phyloP scores from a whole-genome alignment of 371 early-diverging fungal genomes.

The Sporodiniella umbellata region DNA sequence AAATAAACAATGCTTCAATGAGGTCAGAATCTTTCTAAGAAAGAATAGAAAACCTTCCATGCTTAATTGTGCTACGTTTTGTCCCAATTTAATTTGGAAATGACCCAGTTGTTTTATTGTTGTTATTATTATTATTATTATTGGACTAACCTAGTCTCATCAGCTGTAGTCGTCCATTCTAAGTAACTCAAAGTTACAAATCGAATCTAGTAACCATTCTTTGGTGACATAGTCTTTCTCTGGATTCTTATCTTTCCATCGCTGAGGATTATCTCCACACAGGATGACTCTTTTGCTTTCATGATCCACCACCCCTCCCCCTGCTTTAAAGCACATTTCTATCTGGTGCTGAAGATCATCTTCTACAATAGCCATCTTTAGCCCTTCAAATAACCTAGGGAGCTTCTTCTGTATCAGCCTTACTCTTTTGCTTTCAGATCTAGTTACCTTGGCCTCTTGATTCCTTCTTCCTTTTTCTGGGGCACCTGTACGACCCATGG shows the following conservation, averaged over 20 bases:
- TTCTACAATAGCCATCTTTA: conserved; percentile 1
- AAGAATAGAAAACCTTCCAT: too few species aligned
- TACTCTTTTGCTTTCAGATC: neutral
- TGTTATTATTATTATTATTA: too few species aligned
- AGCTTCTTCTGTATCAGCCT: neutral
- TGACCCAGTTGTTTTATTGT: too few species aligned
- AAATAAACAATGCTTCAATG: too few species aligned
- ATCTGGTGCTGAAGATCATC: conserved; percentile 3
- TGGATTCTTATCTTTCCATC: neutral
- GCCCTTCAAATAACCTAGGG: conserved; percentile 5
- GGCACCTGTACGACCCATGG: conserved; percentile 18
- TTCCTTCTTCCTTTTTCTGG: conserved; percentile 10
- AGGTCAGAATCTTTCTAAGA: too few species aligned
- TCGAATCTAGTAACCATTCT: conserved; percentile 13
- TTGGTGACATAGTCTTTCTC: neutral
- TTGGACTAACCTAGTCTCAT: neutral
- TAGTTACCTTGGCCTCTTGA: neutral
- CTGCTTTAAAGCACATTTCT: conserved; percentile 2
- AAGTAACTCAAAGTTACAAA: conserved; percentile 10
- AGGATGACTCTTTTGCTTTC: conserved; percentile 1
- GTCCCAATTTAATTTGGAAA: too few species aligned
- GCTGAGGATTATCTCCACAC: conserved; percentile 3
- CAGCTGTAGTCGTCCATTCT: conserved; percentile 7
- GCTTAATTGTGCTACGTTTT: too few species aligned
- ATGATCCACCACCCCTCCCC: conserved; percentile 1